phyloP scores from a whole-genome alignment of 2,329 filamentous ascomycete genomes.

The Samsoniella hepiali region DNA sequence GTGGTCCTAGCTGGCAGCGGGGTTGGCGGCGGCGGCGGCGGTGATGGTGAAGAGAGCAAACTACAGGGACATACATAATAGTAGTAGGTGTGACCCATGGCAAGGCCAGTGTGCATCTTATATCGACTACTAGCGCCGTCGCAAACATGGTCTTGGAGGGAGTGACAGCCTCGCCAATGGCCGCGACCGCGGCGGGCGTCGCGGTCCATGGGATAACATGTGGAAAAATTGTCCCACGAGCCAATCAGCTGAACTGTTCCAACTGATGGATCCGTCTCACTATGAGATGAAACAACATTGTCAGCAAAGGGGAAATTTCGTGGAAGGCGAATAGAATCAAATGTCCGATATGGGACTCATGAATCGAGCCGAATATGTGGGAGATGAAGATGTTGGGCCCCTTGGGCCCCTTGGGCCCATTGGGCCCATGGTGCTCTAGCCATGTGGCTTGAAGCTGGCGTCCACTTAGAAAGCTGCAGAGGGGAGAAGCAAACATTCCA shows the following conservation, averaged over 20 bases:
- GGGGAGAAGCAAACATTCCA: constrained; percentile 14
- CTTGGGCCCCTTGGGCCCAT: too few species aligned
- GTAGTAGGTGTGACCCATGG: constrained; percentile 92
- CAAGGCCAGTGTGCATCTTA: constrained; percentile 71
- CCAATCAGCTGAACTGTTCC: constrained; percentile 77
- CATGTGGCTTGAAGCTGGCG: constrained; percentile 12
- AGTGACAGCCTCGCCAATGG: constrained; percentile 85
- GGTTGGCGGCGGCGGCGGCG: background rate
- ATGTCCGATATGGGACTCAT: constrained; percentile 18
- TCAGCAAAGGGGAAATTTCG: background rate
- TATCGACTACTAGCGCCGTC: constrained; percentile 59
- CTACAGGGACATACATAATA: constrained; percentile 70
- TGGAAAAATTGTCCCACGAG: constrained; percentile 92
- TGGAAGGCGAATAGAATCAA: constrained; percentile 24
- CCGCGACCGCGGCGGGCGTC: constrained; percentile 71
- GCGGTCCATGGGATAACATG: constrained; percentile 74
- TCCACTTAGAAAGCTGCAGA: background rate
- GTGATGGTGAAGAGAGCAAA: constrained; percentile 19
- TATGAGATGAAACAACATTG: constrained; percentile 33
- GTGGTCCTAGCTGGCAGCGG: constrained; percentile 10
- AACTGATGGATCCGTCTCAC: constrained; percentile 58
- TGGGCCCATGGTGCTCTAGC: constrained; percentile 4
- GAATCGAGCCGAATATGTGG: background rate
- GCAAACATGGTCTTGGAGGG: constrained; percentile 79
- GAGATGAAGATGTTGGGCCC: constrained; percentile 3